Conservation (phyloP, 129 eudicot species). For the Mikania micrantha region DNA sequence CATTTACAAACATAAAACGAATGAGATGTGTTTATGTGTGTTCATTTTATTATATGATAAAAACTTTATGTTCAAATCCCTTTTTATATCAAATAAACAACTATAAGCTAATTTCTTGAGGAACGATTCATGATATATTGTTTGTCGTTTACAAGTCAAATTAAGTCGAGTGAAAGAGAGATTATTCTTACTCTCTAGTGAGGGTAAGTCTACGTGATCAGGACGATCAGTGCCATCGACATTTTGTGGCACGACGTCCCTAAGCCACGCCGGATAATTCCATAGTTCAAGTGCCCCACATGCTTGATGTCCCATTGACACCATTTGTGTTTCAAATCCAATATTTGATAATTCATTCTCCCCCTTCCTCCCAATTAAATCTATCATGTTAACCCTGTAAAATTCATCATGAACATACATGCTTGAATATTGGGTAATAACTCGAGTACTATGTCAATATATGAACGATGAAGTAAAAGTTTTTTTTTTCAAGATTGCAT, state of each 20-base stretch:
- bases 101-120: too few species aligned
- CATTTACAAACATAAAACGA: too few species aligned
- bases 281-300: conserved; percentile 62
- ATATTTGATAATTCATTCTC: conserved; percentile 30
- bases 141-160: too few species aligned
- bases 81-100: too few species aligned
- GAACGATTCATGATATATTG: too few species aligned
- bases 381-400: conserved; percentile 36
- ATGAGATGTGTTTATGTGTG: too few species aligned
- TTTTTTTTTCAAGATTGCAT: too few species aligned
- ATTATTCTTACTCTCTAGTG: conserved; percentile 47
- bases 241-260: conserved; percentile 41
- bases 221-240: conserved; percentile 42
- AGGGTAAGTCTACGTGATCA: conserved; percentile 48
- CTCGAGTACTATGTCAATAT: too few species aligned
- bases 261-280: conserved; percentile 54
- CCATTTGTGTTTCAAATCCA: conserved; percentile 49
- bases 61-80: too few species aligned
- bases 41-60: too few species aligned
- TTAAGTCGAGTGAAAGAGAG: neutral
- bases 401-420: neutral
- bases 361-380: conserved; percentile 36
- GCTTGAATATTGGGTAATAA: neutral
- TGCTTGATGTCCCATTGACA: conserved; percentile 76
- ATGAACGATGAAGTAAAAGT: too few species aligned